Evolutionary conservation across 768 basidiomycete genomes (phyloP).

Genomic region (Daedaleopsis nitida): DNA sequence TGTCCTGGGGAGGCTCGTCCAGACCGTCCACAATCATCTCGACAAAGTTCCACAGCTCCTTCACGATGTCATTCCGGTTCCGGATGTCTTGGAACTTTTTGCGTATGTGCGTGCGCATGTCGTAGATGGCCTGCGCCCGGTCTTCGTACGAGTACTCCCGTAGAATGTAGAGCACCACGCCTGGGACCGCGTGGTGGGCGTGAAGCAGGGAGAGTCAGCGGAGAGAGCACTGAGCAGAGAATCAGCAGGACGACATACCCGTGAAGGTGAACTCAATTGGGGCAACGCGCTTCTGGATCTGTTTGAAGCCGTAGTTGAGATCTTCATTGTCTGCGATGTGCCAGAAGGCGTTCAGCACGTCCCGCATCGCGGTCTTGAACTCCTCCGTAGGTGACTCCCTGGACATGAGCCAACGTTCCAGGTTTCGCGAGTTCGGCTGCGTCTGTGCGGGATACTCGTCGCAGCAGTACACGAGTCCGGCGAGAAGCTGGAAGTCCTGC

Average conservation of each 20-base stretch:
- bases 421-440: constrained; percentile 53
- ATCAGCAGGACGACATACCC: constrained; percentile 45
- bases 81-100: constrained; percentile 63
- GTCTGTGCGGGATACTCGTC: constrained; percentile 50
- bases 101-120: constrained; percentile 60
- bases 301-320: constrained; percentile 51
- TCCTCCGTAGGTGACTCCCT: constrained; percentile 40
- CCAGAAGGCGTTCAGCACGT: constrained; percentile 56
- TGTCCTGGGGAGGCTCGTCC: neutral
- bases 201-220: neutral
- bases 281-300: constrained; percentile 61
- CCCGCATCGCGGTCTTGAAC: constrained; percentile 58
- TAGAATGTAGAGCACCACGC: constrained; percentile 65
- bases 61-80: constrained; percentile 56
- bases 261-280: constrained; percentile 83
- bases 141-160: constrained; percentile 43
- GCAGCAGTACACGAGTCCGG: constrained; percentile 69
- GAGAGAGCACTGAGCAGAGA: neutral
- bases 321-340: constrained; percentile 45
- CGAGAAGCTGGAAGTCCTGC: constrained; percentile 76
- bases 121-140: constrained; percentile 55
- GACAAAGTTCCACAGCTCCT: constrained; percentile 60
- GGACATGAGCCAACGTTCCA: constrained; percentile 49
- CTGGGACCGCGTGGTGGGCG: constrained; percentile 37
- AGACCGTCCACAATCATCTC: constrained; percentile 28